Evolutionary conservation across 352 stramenopile genomes (phyloP), one percentile per base, ranked within the genome.

Genomic region (Pythium volutum): DNA sequence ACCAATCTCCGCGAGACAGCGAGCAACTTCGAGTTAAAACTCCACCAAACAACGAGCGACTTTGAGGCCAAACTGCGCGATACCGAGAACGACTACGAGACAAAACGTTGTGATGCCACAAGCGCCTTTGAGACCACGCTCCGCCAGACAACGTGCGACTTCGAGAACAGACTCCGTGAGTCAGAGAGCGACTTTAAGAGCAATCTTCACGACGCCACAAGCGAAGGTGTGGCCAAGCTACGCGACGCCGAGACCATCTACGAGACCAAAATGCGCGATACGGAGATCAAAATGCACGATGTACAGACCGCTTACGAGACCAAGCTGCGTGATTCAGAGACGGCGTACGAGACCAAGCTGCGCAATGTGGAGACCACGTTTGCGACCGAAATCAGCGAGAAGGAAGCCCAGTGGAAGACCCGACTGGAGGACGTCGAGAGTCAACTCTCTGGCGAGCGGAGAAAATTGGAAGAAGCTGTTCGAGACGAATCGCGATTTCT

Each of bases 401-500:
- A 10, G 38, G 38, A 45, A 16, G n/a, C 15, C 38, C 38, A 23
- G 38, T 48, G 14, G 36, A 43, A 43, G 18, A 16, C 36, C n/a
- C 48, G 46, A 26, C 23, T 38, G 5, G 34, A 14, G 5, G 51
- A 46, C 27, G 31, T 4, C 16, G 20, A 31, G 4, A 45, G 26
- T 9, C 20, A 50, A 4, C 58, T 66, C 10, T 16, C 26, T 4
- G 22, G 9, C 4, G 59, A 60, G 18, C 31, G 38, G 3, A 23
- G 50, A 20, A 23, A 57, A 2, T 20, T 43, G 2, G 22, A 46
- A 25, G 36, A 33, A 12, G 52, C 42, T 9, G 15, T 57, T 1
- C 33, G 29, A 49, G 12, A 48, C n/a, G 60, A 67, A 15, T 34
- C n/a, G 15, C 38, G 39, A 14, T 62, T 67, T 34, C 46, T 67